Conservation (phyloP, 208 protist genomes). For the Trypanosoma platydactyli region DNA sequence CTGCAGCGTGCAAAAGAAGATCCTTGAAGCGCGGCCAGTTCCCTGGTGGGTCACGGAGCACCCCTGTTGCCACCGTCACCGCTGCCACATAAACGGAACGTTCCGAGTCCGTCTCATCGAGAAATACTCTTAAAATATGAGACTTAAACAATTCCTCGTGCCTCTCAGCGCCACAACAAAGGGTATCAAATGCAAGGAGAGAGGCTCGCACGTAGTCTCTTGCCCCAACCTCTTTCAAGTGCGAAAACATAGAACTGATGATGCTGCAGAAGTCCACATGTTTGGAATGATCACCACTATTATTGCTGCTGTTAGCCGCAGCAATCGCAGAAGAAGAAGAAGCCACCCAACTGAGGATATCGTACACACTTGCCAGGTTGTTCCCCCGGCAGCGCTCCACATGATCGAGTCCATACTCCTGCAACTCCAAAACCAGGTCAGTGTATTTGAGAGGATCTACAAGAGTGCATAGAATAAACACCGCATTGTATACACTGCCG, state of each 20-base stretch:
- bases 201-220: conserved; percentile 53
- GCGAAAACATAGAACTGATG: conserved; percentile 56
- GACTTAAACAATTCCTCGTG: conserved; percentile 45
- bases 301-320: conserved; percentile 5
- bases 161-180: conserved; percentile 42
- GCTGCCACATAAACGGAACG: conserved; percentile 65
- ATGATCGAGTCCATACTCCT: conserved; percentile 60
- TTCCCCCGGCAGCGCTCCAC: conserved; percentile 73
- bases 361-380: conserved; percentile 72
- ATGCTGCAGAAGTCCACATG: conserved; percentile 40
- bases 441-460: conserved; percentile 13
- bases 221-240: conserved; percentile 67
- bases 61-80: conserved; percentile 49
- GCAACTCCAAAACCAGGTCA: conserved; percentile 33
- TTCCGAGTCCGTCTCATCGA: conserved; percentile 57
- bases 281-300: neutral
- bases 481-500: conserved; percentile 57
- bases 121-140: conserved; percentile 21
- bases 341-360: conserved; percentile 65
- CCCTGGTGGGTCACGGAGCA: conserved; percentile 44
- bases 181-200: conserved; percentile 56
- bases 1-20: conserved; percentile 59
- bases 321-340: conserved; percentile 1
- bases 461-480: conserved; percentile 37
- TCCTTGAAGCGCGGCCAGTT: conserved; percentile 50